Conservation (phyloP, 176 grass and related monocot species). For the Paspalum notatum region DNA sequence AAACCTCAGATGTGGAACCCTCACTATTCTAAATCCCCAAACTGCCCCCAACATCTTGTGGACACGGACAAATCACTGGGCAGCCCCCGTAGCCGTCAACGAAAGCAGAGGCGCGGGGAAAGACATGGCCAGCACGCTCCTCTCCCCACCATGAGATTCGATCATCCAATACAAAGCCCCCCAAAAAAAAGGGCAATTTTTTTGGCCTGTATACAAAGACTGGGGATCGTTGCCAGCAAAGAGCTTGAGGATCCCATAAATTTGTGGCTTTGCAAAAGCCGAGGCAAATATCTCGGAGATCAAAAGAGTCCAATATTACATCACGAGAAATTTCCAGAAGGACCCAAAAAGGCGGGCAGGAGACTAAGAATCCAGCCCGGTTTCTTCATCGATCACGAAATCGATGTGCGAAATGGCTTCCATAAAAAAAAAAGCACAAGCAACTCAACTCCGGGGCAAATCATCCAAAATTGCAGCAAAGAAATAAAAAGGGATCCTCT, state of each 20-base stretch:
- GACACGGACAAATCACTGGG: constrained; percentile 26
- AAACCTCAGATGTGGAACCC: constrained; percentile 41
- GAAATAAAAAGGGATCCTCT: neutral
- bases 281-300: neutral
- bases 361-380: neutral
- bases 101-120: neutral
- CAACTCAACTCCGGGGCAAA: neutral
- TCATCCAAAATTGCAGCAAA: neutral
- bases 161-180: neutral
- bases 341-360: neutral
- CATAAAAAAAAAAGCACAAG: neutral
- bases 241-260: neutral
- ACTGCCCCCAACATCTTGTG: constrained; percentile 38
- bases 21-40: constrained; percentile 41
- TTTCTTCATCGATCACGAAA: neutral
- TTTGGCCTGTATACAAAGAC: neutral
- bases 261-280: constrained; percentile 8
- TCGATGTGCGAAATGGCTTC: neutral
- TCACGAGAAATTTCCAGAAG: constrained; percentile 37
- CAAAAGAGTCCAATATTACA: neutral
- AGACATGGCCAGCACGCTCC: constrained; percentile 48
- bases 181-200: neutral
- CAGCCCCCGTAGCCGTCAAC: constrained; percentile 25
- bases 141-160: constrained; percentile 33
- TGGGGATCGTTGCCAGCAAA: neutral